Evolutionary conservation across 2,329 filamentous ascomycete species (phyloP).

Genomic region (Aspergillus sojae): DNA sequence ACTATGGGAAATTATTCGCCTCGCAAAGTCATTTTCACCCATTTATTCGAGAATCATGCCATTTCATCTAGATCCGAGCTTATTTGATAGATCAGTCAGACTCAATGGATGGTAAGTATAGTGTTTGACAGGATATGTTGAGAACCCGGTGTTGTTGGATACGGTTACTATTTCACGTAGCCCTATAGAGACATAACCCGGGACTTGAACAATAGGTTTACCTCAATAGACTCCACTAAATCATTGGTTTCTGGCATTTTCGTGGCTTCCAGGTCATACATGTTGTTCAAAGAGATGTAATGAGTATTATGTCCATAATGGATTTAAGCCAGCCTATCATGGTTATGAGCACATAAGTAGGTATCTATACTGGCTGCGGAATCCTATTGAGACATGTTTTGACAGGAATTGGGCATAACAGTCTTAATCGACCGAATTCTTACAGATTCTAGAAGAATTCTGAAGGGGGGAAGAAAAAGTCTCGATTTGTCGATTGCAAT

Average conservation of each 20-base stretch:
- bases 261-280: background rate
- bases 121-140: too few species aligned
- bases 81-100: background rate
- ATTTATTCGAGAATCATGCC: too few species aligned
- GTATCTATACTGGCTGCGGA: background rate
- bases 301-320: background rate
- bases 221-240: background rate
- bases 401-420: background rate
- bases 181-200: too few species aligned
- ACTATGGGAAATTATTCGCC: too few species aligned
- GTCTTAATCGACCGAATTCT: background rate
- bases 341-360: background rate
- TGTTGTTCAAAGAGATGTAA: background rate
- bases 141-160: too few species aligned
- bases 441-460: background rate
- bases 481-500: slow-evolving; percentile 1
- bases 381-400: background rate
- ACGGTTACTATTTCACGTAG: too few species aligned
- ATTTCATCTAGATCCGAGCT: background rate
- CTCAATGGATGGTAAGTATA: too few species aligned
- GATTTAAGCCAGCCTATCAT: background rate
- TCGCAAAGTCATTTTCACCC: too few species aligned
- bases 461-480: background rate
- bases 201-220: background rate
- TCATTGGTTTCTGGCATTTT: background rate